phyloP scores from a whole-genome alignment of 768 basidiomycete species.

The Tricholoma terreum region DNA sequence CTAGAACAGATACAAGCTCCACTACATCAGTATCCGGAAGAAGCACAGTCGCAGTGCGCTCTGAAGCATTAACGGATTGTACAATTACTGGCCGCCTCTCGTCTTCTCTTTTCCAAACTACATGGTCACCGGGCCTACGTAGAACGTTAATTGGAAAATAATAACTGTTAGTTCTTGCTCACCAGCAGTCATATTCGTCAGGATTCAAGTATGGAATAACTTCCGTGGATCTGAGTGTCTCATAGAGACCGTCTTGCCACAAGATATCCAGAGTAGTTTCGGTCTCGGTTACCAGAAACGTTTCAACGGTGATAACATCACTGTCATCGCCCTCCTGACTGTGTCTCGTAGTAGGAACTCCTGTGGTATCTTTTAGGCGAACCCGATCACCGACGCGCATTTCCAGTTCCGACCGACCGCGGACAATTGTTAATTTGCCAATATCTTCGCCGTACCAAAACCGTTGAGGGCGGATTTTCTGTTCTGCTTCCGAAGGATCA shows the following conservation, averaged over 20 bases:
- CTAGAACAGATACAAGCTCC: slow-evolving; percentile 77
- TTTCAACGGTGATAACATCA: slow-evolving; percentile 49
- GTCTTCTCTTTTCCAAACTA: slow-evolving; percentile 79
- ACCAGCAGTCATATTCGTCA: slow-evolving; percentile 93
- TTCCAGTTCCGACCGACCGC: slow-evolving; percentile 55
- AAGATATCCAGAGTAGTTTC: slow-evolving; percentile 66
- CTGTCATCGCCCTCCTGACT: slow-evolving; percentile 45
- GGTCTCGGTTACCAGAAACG: slow-evolving; percentile 67
- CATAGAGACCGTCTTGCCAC: slow-evolving; percentile 84
- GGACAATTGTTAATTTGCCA: slow-evolving; percentile 58
- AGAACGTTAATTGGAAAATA: slow-evolving; percentile 9
- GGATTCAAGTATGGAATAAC: slow-evolving; percentile 82
- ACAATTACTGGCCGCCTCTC: slow-evolving; percentile 66
- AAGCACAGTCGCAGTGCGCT: slow-evolving; percentile 67
- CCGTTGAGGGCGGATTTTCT: slow-evolving; percentile 60
- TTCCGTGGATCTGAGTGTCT: slow-evolving; percentile 56
- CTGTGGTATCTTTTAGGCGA: slow-evolving; percentile 46
- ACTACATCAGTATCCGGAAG: slow-evolving; percentile 49
- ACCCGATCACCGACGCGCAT: slow-evolving; percentile 77
- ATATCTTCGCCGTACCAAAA: slow-evolving; percentile 75
- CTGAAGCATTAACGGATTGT: slow-evolving; percentile 68
- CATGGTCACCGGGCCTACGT: slow-evolving; percentile 86
- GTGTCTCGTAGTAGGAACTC: slow-evolving; percentile 58
- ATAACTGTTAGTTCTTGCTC: slow-evolving; percentile 21
- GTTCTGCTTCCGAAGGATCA: slow-evolving; percentile 50